These are phyloP conservation scores for Phialophora macrospora DNA, from an alignment of 2,329 filamentous ascomycete genomes.

Conservation along the genomic window DNA sequence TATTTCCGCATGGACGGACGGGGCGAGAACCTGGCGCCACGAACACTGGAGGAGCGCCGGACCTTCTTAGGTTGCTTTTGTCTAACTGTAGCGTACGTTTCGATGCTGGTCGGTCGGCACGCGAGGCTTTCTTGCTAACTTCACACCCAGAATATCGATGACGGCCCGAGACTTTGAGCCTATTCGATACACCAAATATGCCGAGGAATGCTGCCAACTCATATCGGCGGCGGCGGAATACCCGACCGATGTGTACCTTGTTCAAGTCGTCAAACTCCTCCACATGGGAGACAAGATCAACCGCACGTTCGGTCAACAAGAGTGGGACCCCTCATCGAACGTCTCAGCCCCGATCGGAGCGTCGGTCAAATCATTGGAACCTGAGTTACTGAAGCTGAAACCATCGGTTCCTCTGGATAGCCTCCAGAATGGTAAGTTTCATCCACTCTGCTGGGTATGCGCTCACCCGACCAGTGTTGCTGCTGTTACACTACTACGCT, in stretches of 20 bases:
- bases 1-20: constrained; percentile 23
- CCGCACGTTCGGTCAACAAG: constrained; percentile 38
- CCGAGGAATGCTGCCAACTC: constrained; percentile 57
- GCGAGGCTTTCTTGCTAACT: no score
- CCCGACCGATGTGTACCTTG: constrained; percentile 54
- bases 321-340: constrained; percentile 24
- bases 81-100: constrained; percentile 49
- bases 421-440: constrained; percentile 11
- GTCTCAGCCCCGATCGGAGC: constrained; percentile 36
- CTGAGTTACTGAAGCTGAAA: constrained; percentile 46
- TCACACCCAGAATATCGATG: constrained; percentile 21
- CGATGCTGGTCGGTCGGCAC: no score
- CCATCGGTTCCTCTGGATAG: constrained; percentile 8
- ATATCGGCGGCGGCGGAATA: constrained; percentile 54
- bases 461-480: constrained; percentile 34
- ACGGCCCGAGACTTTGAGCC: constrained; percentile 54
- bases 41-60: constrained; percentile 50
- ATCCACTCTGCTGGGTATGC: neutral
- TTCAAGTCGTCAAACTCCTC: constrained; percentile 57
- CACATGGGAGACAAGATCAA: constrained; percentile 58
- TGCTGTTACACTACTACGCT: constrained; percentile 40
- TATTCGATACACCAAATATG: constrained; percentile 59
- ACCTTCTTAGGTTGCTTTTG: constrained; percentile 53
- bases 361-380: constrained; percentile 53
- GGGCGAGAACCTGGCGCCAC: constrained; percentile 18